A percentile compares a stretch with the other conserved stretches of the same genome.
Conservation (phyloP, 2,329 filamentous ascomycete genomes). For the Aspergillus sp. region DNA sequence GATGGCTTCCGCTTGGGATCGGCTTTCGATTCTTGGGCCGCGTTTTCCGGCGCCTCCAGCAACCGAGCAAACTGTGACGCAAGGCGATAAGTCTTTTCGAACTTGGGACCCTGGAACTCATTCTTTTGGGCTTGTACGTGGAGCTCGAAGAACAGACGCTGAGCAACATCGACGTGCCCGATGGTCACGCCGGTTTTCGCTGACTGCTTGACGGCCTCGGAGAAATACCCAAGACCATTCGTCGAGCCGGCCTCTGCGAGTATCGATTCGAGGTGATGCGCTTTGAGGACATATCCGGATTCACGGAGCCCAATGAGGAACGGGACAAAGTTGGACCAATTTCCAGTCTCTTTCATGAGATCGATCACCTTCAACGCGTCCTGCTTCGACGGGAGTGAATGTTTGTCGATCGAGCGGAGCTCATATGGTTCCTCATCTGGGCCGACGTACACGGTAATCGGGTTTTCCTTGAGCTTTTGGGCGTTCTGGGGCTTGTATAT, state of each 20-base stretch:
- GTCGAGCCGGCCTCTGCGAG: conserved; percentile 43
- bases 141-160: conserved; percentile 43
- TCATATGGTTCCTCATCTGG: conserved; percentile 44
- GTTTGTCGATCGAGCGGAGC: conserved; percentile 42
- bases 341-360: conserved; percentile 42
- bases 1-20: conserved; percentile 48
- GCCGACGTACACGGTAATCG: conserved; percentile 45
- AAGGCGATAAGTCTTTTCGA: conserved; percentile 36
- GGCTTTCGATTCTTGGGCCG: conserved; percentile 21
- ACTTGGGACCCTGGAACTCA: conserved; percentile 38
- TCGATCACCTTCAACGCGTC: conserved; percentile 37
- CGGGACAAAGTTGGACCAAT: conserved; percentile 48
- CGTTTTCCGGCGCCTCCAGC: conserved; percentile 43
- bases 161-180: conserved; percentile 32
- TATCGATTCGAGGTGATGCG: conserved; percentile 38
- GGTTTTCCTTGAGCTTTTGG: conserved; percentile 43
- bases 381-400: conserved; percentile 38
- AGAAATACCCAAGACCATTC: conserved; percentile 40
- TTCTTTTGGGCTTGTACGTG: conserved; percentile 40
- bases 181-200: conserved; percentile 44
- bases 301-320: conserved; percentile 45
- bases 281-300: conserved; percentile 32
- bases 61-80: conserved; percentile 41
- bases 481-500: conserved; percentile 45
- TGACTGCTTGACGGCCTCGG: conserved; percentile 43